A percentile compares a stretch with the other conserved stretches of the same genome.
phyloP scores from a whole-genome alignment of 495 filamentous ascomycete genomes.

The Bacidia gigantensis region DNA sequence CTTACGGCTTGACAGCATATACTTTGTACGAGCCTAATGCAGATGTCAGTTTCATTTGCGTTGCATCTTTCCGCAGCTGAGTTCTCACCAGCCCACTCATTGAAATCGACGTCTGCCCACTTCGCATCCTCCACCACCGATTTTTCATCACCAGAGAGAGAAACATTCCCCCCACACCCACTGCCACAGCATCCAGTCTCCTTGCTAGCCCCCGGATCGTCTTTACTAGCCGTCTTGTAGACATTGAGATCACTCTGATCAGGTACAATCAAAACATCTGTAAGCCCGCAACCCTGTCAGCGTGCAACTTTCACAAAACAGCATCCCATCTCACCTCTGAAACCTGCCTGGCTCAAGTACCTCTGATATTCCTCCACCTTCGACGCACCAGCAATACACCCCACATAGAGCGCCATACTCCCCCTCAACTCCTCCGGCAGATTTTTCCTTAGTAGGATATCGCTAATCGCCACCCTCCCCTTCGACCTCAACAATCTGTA shows the following conservation, averaged over 20 bases:
- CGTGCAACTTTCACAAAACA: constrained; percentile 5
- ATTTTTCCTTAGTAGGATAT: constrained; percentile 43
- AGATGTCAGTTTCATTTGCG: constrained; percentile 8
- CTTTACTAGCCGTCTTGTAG: constrained; percentile 29
- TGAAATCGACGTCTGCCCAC: constrained; percentile 27
- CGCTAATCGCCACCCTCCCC: constrained; percentile 50
- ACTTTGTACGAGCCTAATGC: constrained; percentile 33
- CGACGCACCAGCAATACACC: constrained; percentile 48
- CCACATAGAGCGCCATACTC: constrained; percentile 41
- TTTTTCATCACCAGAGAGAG: not conserved
- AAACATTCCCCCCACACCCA: not conserved
- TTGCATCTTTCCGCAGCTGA: not conserved
- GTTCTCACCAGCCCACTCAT: constrained; percentile 39
- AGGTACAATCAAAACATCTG: constrained; percentile 41
- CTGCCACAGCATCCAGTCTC: constrained; percentile 14
- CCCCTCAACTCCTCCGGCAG: constrained; percentile 35
- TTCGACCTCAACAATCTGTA: constrained; percentile 45
- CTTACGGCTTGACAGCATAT: constrained; percentile 27
- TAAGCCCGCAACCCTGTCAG: not conserved
- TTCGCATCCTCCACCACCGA: constrained; percentile 3
- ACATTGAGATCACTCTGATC: constrained; percentile 43
- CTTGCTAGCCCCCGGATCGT: too few species aligned
- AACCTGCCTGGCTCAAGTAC: constrained; percentile 41
- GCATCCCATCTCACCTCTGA: constrained; percentile 29
- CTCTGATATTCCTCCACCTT: constrained; percentile 38